Evolutionary conservation across 1,284 basidiomycete species (phyloP), one percentile per base, ranked within the genome.

Genomic region (Ceratobasidium sp.): DNA sequence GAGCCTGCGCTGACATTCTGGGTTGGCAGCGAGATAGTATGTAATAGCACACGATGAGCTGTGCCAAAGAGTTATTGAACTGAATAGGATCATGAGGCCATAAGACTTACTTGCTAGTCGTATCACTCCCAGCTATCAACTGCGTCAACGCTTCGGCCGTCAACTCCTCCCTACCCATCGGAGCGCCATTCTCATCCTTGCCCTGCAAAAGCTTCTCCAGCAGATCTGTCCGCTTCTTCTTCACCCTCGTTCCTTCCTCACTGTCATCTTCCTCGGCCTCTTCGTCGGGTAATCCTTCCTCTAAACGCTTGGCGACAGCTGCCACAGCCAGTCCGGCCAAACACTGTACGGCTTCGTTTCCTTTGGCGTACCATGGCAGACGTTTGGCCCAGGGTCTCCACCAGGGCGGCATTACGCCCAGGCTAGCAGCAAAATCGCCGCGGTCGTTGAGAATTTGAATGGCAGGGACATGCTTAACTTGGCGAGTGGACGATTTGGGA

Each of bases 81-180:
- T 47, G 29, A 67, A 56, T n/a, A n/a, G n/a, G n/a, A 38, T 25
- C 13, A 58, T 17, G 13, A 75, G 34, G n/a, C n/a, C n/a, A n/a
- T n/a, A n/a, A n/a, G n/a, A 70, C 86, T 72, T 74, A 91, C 90
- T 93, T 93, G 60, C 92, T 92, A 1, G 91, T 92, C 1, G 91
- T 93, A 75, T 93, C 91, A 10, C 87, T 89, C 2, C 91, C 92
- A 32, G 92, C 93, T 73, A 95, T 93, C 22, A 95, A 83, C 73
- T 94, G 88, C 1, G 92, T 94, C 45, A 92, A 79, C 22, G 90
- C 92, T 79, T 96, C 93, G 0, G 92, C 93, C 1, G 92, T 96
- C 71, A 96, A 80, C 77, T 96, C 93, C 75, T 86, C 86, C 54
- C 84, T 83, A 0, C 89, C 86, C 89, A 96, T 90, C 0, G 83